These are phyloP conservation scores for Penicillium brasilianum DNA, from an alignment of 2,329 filamentous ascomycete species.

Conservation along the genomic window DNA sequence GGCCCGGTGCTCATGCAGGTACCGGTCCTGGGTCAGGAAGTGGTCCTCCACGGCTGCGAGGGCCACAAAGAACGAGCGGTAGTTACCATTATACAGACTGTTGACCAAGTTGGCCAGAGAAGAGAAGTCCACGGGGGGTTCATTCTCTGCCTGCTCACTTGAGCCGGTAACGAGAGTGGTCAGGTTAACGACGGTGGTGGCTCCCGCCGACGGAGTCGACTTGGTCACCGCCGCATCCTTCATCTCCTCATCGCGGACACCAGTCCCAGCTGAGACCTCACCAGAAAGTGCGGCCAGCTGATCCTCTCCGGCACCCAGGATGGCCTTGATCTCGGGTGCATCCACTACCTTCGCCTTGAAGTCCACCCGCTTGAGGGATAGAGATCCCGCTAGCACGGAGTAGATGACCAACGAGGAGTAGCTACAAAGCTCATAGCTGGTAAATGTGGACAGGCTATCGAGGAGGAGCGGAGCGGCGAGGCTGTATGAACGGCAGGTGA, in stretches of 20 bases:
- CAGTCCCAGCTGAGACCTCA: slow-evolving; percentile 78
- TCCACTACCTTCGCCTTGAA: slow-evolving; percentile 99
- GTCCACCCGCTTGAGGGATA: slow-evolving; percentile 93
- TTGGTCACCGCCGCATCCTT: slow-evolving; percentile 63
- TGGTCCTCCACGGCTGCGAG: slow-evolving; percentile 88
- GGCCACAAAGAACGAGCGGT: slow-evolving; percentile 90
- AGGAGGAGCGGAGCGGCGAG: slow-evolving; percentile 89
- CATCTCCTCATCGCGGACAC: slow-evolving; percentile 76
- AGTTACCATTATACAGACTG: slow-evolving; percentile 91
- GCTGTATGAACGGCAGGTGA: slow-evolving; percentile 90
- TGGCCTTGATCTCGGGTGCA: slow-evolving; percentile 96
- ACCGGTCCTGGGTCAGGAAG: slow-evolving; percentile 92
- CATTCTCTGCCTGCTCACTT: slow-evolving; percentile 72
- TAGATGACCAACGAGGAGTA: slow-evolving; percentile 96
- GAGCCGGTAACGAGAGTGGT: slow-evolving; percentile 75
- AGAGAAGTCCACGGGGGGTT: slow-evolving; percentile 85
- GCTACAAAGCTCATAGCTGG: slow-evolving; percentile 96
- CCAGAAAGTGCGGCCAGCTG: slow-evolving; percentile 83
- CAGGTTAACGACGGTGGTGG: slow-evolving; percentile 81
- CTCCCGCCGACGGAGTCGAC: slow-evolving; percentile 54
- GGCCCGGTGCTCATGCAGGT: slow-evolving; percentile 90
- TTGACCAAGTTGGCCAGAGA: slow-evolving; percentile 85
- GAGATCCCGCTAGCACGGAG: slow-evolving; percentile 89
- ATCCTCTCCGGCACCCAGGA: slow-evolving; percentile 87
- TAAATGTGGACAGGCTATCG: slow-evolving; percentile 97